These are phyloP conservation scores for Begonia loranthoides DNA, from an alignment of 306 rosid species.

Conservation along the genomic window DNA sequence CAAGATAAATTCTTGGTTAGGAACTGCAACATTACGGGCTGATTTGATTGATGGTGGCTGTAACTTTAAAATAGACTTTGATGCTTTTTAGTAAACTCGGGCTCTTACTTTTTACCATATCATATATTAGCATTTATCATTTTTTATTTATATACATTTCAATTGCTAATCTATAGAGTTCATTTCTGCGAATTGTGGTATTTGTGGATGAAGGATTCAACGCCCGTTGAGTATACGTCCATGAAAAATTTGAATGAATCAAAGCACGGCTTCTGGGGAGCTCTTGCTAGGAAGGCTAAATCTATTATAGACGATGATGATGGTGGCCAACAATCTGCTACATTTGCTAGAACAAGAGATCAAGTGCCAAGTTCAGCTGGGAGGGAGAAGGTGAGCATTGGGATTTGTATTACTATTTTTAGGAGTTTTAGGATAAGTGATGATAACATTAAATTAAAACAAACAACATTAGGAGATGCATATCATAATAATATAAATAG, in stretches of 20 bases:
- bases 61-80: too few species aligned
- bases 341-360: conserved; percentile 24
- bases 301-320: conserved; percentile 69
- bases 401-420: neutral
- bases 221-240: conserved; percentile 58
- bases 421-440: too few species aligned
- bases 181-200: neutral
- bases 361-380: conserved; percentile 30
- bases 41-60: too few species aligned
- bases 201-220: conserved; percentile 32
- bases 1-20: too few species aligned
- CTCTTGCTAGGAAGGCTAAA: conserved; percentile 80
- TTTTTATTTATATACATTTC: neutral
- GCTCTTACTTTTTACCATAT: neutral
- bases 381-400: conserved; percentile 51
- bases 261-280: conserved; percentile 90
- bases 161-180: conserved; percentile 1
- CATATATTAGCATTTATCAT: neutral
- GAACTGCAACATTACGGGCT: too few species aligned
- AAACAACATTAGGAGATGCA: neutral
- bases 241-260: conserved; percentile 62
- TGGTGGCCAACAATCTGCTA: conserved; percentile 26
- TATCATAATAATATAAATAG: too few species aligned
- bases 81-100: too few species aligned
- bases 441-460: neutral